Evolutionary conservation across 2,329 filamentous ascomycete species (phyloP).

Genomic region (Fusarium beomiforme): DNA sequence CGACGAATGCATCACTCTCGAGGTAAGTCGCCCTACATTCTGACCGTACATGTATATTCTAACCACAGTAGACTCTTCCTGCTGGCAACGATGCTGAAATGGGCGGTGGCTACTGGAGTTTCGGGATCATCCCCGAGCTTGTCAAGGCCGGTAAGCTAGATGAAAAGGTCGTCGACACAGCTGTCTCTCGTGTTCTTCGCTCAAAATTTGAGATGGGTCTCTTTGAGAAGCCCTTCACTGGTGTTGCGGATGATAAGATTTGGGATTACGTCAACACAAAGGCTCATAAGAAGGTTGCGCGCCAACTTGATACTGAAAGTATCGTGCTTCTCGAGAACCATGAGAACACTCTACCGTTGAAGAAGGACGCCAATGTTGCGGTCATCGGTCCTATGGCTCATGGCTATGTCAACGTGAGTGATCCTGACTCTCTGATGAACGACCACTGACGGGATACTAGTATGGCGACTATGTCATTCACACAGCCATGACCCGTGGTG

Average conservation of each 20-base stretch:
- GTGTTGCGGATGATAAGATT: constrained; percentile 64
- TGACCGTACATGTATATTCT: background rate
- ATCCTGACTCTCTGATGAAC: no score
- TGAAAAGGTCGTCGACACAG: constrained; percentile 68
- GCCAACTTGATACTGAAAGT: constrained; percentile 71
- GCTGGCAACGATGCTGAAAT: constrained; percentile 80
- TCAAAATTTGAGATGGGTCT: constrained; percentile 76
- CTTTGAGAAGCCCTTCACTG: constrained; percentile 75
- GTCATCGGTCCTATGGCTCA: constrained; percentile 82
- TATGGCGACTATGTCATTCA: constrained; percentile 81
- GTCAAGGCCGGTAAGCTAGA: constrained; percentile 70
- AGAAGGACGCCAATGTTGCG: constrained; percentile 73
- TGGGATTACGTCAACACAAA: constrained; percentile 69
- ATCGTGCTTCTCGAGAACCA: constrained; percentile 71
- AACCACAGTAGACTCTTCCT: constrained; percentile 60
- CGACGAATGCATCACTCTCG: constrained; percentile 70
- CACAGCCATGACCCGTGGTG: constrained; percentile 69
- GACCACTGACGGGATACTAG: constrained; percentile 38
- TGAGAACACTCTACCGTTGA: constrained; percentile 61
- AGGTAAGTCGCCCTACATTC: constrained; percentile 47
- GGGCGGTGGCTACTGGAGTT: constrained; percentile 79
- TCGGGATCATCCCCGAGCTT: constrained; percentile 71
- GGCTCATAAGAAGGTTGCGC: constrained; percentile 66
- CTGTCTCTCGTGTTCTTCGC: constrained; percentile 71
- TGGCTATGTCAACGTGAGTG: constrained; percentile 72